Evolutionary conservation across 495 filamentous ascomycete genomes (phyloP), one percentile per base, ranked within the genome.

Genomic region (Penicillium salamii): DNA sequence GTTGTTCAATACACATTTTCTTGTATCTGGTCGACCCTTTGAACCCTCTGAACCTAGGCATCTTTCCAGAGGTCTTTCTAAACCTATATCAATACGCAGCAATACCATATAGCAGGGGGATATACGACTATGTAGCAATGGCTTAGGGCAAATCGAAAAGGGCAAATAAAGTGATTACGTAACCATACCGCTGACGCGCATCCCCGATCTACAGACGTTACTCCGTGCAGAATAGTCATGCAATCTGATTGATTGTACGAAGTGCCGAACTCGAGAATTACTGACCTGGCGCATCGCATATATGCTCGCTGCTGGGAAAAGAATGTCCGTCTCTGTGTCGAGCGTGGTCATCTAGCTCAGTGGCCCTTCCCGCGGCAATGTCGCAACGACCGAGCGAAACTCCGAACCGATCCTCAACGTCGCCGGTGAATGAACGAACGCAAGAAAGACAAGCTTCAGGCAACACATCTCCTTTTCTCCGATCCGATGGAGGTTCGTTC

Each of bases 261-360:
- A 26, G 23, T n/a, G n/a, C n/a, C 45, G 26, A 14, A 24, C 17
- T 23, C 15, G 28, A 24, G 26, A 23, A 20, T 15, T 40, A 26
- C 26, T 18, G 17, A 34, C 9, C 29, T 41, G 26, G 23, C 14
- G 7, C 15, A 24, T 40, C 36, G 51, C 54, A 44, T 43, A 23
- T 54, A 69, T 66, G 68, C 44, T 54, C 47, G 32, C 38, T 33
- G 24, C 33, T 47, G 14, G 37, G 17, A 49, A 52, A 54, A 41
- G 35, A 28, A 61, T 53, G 51, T 52, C 59, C 45, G 62, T 54
- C 52, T 54, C 37, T 44, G 42, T 46, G 33, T 50, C 46, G 53
- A 57, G 56, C 53, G 52, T 56, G 58, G 55, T 52, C 26, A 60
- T 46, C 50, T 58, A 59, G 53, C 55, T 44, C 15, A 41, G 42